Evolutionary conservation across 371 early-diverging fungal species (phyloP), one percentile per base, ranked within the genome.

Genomic region (Rhizopus arrhizus): DNA sequence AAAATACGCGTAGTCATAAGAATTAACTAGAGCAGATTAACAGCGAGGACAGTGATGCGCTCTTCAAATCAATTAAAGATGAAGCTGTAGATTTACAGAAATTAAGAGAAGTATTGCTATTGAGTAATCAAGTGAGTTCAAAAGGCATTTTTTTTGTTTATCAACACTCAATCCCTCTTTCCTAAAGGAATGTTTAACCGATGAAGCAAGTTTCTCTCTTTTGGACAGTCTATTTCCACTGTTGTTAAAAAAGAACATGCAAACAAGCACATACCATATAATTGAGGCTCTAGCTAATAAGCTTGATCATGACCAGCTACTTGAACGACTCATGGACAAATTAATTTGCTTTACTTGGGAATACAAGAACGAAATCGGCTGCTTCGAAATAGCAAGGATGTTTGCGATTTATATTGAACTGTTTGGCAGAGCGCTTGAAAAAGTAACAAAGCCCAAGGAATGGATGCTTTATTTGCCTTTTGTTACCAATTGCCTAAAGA

Each of bases 391-490:
- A 13, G 50, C 57, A 9, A 49, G 22, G 2, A 15, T 53, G 6
- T 65, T 46, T 12, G 47, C 47, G 8, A 47, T 45, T 10, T 56
- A 52, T 40, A 7, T 62, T 3, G 56, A 59, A 9, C 52, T 58
- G 9, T 62, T 68, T 34, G 68, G 68, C 29, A 66, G 34, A 46
- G 53, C 52, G 1, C 47, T 69, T 5, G 65, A 65, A 28, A 53
- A 48, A 31, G 51, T 58, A 55, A 62, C 53, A 10, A 34, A 34
- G 38, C 50, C 61, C 15, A 58, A 59, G 41, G 65, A 62, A 38
- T 69, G 61, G 69, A 69, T 65, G 65, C 35, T 65, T 6, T 62
- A 62, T 29, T 13, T 68, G 8, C 63, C 68, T 3, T 63, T 68
- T 41, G 31, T 68, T 5, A 28, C 68, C 3, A 68, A 68, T 11